Conservation (phyloP, 1,139 yeast genomes). For the Taphrina wiesneri region DNA sequence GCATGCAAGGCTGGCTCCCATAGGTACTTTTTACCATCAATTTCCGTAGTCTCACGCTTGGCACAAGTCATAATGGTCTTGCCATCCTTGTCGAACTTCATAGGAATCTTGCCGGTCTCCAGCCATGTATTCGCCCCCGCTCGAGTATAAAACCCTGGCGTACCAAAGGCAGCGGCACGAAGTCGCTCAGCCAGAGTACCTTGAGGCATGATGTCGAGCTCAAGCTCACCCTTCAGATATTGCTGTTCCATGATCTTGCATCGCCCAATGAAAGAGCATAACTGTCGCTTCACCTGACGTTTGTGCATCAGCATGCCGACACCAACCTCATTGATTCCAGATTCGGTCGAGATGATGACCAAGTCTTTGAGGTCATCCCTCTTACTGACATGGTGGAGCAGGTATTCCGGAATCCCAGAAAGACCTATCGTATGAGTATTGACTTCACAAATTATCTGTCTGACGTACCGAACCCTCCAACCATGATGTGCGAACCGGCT, state of each 20-base stretch:
- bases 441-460: background rate
- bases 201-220: slow-evolving; percentile 15
- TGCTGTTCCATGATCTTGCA: slow-evolving; percentile 22
- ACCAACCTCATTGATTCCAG: slow-evolving; percentile 17
- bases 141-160: slow-evolving; percentile 12
- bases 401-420: slow-evolving; percentile 10
- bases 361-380: slow-evolving; percentile 14
- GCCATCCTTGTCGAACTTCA: slow-evolving; percentile 20
- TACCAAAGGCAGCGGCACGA: slow-evolving; percentile 13
- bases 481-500: slow-evolving; percentile 11
- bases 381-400: slow-evolving; percentile 1
- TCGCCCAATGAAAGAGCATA: slow-evolving; percentile 19
- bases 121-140: slow-evolving; percentile 15
- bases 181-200: slow-evolving; percentile 8
- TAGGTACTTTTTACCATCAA: slow-evolving; percentile 48
- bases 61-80: slow-evolving; percentile 21
- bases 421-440: slow-evolving; percentile 1
- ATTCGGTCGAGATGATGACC: slow-evolving; percentile 17
- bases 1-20: slow-evolving; percentile 50
- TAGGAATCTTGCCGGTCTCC: slow-evolving; percentile 7
- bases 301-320: slow-evolving; percentile 16
- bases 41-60: slow-evolving; percentile 45
- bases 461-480: slow-evolving; percentile 12
- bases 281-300: slow-evolving; percentile 12
- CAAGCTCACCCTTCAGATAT: slow-evolving; percentile 7